Evolutionary conservation across 345 rosid species (phyloP).

Genomic region (Rhizophora apiculata): DNA sequence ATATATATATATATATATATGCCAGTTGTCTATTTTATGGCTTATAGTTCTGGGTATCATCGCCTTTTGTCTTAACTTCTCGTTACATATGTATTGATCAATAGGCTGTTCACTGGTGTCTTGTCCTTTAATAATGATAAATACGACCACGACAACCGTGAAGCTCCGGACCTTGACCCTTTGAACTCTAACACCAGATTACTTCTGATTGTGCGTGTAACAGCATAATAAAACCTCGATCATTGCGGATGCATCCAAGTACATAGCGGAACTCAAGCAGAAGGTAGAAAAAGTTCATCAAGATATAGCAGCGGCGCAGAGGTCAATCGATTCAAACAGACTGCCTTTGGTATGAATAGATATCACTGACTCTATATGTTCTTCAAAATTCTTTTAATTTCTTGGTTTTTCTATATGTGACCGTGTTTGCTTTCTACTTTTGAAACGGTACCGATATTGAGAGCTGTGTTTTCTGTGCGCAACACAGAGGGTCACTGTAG

Average conservation of each 20-base stretch:
- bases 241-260: slow-evolving; percentile 76
- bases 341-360: slow-evolving; percentile 36
- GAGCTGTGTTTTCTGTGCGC: no score
- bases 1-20: no score
- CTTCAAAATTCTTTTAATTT: background rate
- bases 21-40: no score
- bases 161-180: no score
- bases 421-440: no score
- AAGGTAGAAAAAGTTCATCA: slow-evolving; percentile 65
- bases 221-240: slow-evolving; percentile 66
- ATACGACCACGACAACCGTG: no score
- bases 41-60: no score
- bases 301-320: slow-evolving; percentile 39
- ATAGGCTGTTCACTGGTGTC: no score
- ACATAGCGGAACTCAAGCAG: slow-evolving; percentile 67
- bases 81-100: no score
- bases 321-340: slow-evolving; percentile 34
- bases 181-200: background rate
- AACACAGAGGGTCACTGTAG: slow-evolving; percentile 63
- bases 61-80: no score
- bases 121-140: background rate
- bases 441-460: no score
- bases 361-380: background rate
- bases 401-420: no score
- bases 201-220: background rate